These are phyloP conservation scores for Fusarium sp. DNA, from an alignment of 2,329 filamentous ascomycete species.

Conservation along the genomic window DNA sequence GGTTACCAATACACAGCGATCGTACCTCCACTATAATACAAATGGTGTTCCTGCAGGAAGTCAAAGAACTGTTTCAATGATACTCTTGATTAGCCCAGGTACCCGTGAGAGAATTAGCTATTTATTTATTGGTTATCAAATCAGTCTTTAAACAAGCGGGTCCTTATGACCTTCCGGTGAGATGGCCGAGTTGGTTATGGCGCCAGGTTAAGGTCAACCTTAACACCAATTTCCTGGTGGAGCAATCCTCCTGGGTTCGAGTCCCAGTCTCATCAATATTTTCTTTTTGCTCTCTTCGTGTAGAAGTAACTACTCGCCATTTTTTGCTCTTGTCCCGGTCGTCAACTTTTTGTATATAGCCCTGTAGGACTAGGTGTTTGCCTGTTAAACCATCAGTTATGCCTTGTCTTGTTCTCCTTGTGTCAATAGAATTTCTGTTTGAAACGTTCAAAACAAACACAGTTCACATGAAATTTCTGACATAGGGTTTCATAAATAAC, in stretches of 20 bases:
- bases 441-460: not conserved
- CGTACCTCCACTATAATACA: not conserved
- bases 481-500: not conserved
- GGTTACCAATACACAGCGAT: not conserved
- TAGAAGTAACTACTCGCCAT: no score
- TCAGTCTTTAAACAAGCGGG: not conserved
- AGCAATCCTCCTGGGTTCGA: conserved; percentile 44
- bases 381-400: not conserved
- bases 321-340: not conserved
- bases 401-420: not conserved
- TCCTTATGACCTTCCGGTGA: conserved; percentile 19
- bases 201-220: conserved; percentile 36
- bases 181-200: conserved; percentile 43
- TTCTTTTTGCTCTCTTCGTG: not conserved
- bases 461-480: not conserved
- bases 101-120: not conserved
- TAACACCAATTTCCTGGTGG: conserved; percentile 39
- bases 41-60: not conserved
- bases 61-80: not conserved
- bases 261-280: conserved; percentile 38
- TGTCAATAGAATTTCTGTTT: not conserved
- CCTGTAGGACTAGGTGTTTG: not conserved
- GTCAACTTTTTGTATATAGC: not conserved
- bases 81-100: not conserved
- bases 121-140: not conserved